Conservation (phyloP, 176 grass and related monocot genomes). For the Olyra latifolia region DNA sequence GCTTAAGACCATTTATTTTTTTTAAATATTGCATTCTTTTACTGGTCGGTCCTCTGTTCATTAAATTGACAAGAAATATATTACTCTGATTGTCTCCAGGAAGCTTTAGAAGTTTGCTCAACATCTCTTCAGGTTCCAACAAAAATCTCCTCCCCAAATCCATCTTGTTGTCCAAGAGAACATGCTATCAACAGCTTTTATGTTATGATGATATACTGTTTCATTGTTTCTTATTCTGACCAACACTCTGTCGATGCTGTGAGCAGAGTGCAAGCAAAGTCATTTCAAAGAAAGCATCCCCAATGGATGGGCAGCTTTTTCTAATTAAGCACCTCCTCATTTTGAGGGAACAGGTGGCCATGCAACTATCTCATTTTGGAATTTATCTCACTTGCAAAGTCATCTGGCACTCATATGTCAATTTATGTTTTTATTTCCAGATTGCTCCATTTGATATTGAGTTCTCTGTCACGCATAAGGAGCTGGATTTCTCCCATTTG, state of each 20-base stretch:
- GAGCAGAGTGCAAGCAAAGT: slow-evolving; percentile 85
- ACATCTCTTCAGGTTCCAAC: slow-evolving; percentile 78
- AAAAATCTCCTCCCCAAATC: neutral
- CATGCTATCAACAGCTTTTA: neutral
- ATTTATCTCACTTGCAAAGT: slow-evolving; percentile 12
- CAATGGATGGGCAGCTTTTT: slow-evolving; percentile 95
- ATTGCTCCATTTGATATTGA: slow-evolving; percentile 94
- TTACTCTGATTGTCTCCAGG: slow-evolving; percentile 59
- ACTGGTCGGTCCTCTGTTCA: neutral
- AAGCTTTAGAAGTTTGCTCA: slow-evolving; percentile 95
- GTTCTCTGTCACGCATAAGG: slow-evolving; percentile 90
- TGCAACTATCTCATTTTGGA: neutral
- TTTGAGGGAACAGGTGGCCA: slow-evolving; percentile 82
- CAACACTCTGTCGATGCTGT: slow-evolving; percentile 18
- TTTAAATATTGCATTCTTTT: slow-evolving; percentile 33
- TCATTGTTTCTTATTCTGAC: slow-evolving; percentile 13
- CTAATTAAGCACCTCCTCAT: slow-evolving; percentile 96
- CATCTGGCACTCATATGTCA: slow-evolving; percentile 19
- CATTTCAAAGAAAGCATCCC: slow-evolving; percentile 77
- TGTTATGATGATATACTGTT: neutral
- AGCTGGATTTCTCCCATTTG: slow-evolving; percentile 99
- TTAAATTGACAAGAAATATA: slow-evolving; percentile 21
- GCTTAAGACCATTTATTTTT: slow-evolving; percentile 25
- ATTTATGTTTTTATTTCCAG: slow-evolving; percentile 47
- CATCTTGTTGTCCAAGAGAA: neutral